Evolutionary conservation across 1,284 basidiomycete species (phyloP).

Genomic region (Leccinum pachyderme): DNA sequence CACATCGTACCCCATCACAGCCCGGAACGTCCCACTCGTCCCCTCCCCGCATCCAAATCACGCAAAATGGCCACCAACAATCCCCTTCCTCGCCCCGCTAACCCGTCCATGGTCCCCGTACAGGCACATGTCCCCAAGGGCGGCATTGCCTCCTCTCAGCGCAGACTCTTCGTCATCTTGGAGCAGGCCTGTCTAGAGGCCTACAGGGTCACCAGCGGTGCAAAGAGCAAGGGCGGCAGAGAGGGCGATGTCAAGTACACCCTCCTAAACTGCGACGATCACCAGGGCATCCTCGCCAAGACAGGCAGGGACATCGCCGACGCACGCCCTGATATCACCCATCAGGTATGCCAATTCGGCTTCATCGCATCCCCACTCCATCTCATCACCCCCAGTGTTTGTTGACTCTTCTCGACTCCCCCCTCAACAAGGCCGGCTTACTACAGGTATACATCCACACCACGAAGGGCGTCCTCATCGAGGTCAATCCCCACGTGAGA

Average conservation of each 20-base stretch:
- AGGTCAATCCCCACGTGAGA: constrained; percentile 96
- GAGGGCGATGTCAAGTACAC: constrained; percentile 93
- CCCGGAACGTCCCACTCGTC: constrained; percentile 44
- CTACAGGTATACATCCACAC: constrained; percentile 99
- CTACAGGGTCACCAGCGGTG: constrained; percentile 77
- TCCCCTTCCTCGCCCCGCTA: constrained; percentile 46
- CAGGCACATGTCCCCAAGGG: constrained; percentile 78
- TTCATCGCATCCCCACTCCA: neutral
- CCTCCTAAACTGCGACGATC: constrained; percentile 97
- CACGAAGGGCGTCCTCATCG: constrained; percentile 93
- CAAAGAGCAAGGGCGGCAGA: constrained; percentile 49
- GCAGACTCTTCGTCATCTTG: constrained; percentile 86
- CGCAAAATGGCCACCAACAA: constrained; percentile 42
- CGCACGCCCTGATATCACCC: constrained; percentile 97
- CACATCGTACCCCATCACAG: neutral
- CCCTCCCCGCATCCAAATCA: constrained; percentile 49
- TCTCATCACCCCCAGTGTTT: constrained; percentile 65
- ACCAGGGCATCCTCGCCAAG: constrained; percentile 97
- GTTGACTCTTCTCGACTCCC: constrained; percentile 94
- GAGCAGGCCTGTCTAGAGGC: constrained; percentile 84
- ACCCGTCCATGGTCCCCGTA: constrained; percentile 78
- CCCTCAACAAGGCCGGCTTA: constrained; percentile 95
- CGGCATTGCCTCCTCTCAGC: constrained; percentile 55
- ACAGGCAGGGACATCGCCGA: constrained; percentile 98
- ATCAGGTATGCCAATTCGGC: constrained; percentile 66